These are phyloP conservation scores for Gracilariopsis chorda DNA, from an alignment of 23 red algal genomes.

Conservation along the genomic window DNA sequence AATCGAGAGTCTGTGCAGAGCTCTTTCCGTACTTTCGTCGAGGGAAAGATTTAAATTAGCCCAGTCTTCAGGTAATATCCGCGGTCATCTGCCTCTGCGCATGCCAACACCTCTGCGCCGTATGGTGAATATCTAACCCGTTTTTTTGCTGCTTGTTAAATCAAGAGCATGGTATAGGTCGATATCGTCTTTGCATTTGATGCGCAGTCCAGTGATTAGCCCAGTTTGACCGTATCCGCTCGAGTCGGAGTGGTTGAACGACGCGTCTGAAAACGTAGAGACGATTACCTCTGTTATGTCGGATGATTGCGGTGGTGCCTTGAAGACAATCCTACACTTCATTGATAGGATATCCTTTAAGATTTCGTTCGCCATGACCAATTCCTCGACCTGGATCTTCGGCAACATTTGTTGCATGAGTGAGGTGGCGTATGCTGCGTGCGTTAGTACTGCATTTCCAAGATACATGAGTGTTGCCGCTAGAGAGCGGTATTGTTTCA, in stretches of 20 bases:
- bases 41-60: background rate
- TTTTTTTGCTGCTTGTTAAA: background rate
- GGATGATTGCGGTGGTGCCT: background rate
- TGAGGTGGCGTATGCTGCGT: background rate
- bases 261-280: background rate
- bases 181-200: background rate
- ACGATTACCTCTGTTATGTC: background rate
- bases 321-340: background rate
- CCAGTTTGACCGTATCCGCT: background rate
- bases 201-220: background rate
- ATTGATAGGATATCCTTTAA: background rate
- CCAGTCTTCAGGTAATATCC: background rate
- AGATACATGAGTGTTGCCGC: conserved; percentile 4
- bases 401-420: background rate
- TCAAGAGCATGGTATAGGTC: background rate
- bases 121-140: background rate
- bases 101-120: background rate
- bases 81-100: background rate
- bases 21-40: background rate
- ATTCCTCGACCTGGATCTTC: background rate
- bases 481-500: background rate
- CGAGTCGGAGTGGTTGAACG: background rate
- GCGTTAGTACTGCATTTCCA: background rate
- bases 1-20: background rate
- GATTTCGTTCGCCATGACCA: background rate